A percentile compares a stretch with the other conserved stretches of the same genome.
Evolutionary conservation across 1,139 yeast species (phyloP).

Genomic region (Hemisphaericaspora xylofermentans): DNA sequence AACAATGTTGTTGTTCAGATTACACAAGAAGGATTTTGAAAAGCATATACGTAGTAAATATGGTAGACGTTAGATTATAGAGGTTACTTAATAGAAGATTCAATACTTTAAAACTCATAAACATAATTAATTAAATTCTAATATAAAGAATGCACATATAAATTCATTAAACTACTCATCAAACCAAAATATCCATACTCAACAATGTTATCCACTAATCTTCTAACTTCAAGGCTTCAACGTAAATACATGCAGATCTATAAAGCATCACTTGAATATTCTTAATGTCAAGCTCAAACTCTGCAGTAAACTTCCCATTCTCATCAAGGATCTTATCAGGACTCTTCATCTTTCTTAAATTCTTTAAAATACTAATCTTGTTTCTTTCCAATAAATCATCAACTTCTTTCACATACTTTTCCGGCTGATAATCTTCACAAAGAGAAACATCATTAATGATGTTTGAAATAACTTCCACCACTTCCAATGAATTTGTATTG

Average conservation of each 20-base stretch:
- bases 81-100: no score
- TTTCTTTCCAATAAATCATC: conserved; percentile 19
- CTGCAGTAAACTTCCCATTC: conserved; percentile 15
- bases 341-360: conserved; percentile 18
- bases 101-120: not conserved
- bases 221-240: conserved; percentile 40
- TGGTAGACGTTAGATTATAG: not conserved
- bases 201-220: conserved; percentile 18
- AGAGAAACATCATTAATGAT: conserved; percentile 26
- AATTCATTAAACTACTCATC: not conserved
- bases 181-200: conserved; percentile 4
- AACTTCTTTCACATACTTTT: conserved; percentile 15
- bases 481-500: conserved; percentile 28
- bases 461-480: conserved; percentile 29
- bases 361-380: conserved; percentile 13
- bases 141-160: conserved; percentile 1
- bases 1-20: conserved; percentile 73
- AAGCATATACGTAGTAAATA: conserved; percentile 14
- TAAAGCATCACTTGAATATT: conserved; percentile 37
- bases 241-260: conserved; percentile 38
- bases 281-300: conserved; percentile 21
- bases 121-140: not conserved
- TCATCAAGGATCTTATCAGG: conserved; percentile 16
- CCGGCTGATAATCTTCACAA: conserved; percentile 21
- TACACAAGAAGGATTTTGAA: conserved; percentile 63